Base-by-base conservation (phyloP, 306 rosid species). In the Trichosanthes cucumerina region DNA sequence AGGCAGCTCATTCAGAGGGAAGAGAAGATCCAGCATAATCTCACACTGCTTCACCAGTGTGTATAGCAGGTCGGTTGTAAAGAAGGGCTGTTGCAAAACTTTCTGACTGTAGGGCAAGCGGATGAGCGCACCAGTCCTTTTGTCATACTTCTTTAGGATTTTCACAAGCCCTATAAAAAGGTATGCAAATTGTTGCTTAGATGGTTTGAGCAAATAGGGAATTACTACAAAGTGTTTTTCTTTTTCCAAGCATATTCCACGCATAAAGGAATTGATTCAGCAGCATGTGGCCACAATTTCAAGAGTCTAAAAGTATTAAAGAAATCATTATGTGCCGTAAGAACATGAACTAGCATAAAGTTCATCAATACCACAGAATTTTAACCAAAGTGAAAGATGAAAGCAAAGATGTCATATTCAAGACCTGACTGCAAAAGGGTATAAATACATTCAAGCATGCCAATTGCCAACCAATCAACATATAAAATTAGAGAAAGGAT, bases 31-130 rank as follows among this genome's bases (percentile, higher is more conserved):
- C 78, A 96, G 90, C 85, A 89, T 96, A 26, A 85, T 54, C 87
- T 92, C 99, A 26, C 99, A 96, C 89, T 96, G 96, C 87, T 96
- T 96, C 78, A 96, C 93, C 33, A 96, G 97, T 86, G 93, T 92
- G 90, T 88, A 90, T 62, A 96, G 90, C 93, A 96, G 83, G 83
- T 96, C 99, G 4, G 93, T 96, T 52, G 96, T 96, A 75, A 91
- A 92, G 89, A 96, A 96, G 54, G 99, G 98, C 82, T 96, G 96
- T 39, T 87, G 97, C 86, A 96, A 71, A 77, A 96, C 99, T 83
- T 90, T 96, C 82, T 90, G 98, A 78, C 91, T 96, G 86, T 91
- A 96, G 79, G 99, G 98, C 88, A 96, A 72, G 75, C 99, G 99
- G 78, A 92, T 91, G 53, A 96, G 98, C 23, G 98, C 97, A 28